A percentile compares a stretch with the other conserved stretches of the same genome.
Evolutionary conservation across 176 grass and related monocot genomes (phyloP).

Genomic region (Poa annua): DNA sequence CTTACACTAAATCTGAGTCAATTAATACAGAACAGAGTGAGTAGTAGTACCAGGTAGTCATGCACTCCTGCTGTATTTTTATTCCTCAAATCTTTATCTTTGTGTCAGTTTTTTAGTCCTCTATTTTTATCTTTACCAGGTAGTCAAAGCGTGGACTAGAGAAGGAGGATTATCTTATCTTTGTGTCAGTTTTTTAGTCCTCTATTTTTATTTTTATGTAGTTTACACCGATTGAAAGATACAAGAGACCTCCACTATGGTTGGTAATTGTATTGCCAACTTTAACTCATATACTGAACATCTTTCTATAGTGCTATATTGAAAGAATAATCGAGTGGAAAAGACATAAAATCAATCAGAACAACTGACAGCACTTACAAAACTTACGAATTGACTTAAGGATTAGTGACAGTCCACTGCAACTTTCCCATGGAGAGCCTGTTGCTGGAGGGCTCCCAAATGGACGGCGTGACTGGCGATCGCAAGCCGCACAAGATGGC

Average conservation of each 20-base stretch:
- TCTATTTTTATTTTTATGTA: not conserved
- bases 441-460: too few species aligned
- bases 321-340: not conserved
- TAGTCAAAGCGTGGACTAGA: not conserved
- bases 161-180: not conserved
- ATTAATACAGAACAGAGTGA: too few species aligned
- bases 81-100: too few species aligned
- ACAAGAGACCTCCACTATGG: not conserved
- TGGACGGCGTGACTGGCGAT: too few species aligned
- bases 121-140: too few species aligned
- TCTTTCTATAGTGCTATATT: too few species aligned
- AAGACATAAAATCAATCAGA: not conserved
- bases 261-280: not conserved
- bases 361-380: not conserved
- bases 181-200: not conserved
- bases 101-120: too few species aligned
- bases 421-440: too few species aligned
- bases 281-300: not conserved
- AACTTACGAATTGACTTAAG: constrained; percentile 6
- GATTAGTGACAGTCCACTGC: too few species aligned
- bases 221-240: not conserved
- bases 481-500: too few species aligned
- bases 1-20: too few species aligned
- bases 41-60: not conserved
- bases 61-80: not conserved